These are phyloP conservation scores for Zancudomyces culisetae DNA, from an alignment of 371 early-diverging fungal species.

Conservation along the genomic window DNA sequence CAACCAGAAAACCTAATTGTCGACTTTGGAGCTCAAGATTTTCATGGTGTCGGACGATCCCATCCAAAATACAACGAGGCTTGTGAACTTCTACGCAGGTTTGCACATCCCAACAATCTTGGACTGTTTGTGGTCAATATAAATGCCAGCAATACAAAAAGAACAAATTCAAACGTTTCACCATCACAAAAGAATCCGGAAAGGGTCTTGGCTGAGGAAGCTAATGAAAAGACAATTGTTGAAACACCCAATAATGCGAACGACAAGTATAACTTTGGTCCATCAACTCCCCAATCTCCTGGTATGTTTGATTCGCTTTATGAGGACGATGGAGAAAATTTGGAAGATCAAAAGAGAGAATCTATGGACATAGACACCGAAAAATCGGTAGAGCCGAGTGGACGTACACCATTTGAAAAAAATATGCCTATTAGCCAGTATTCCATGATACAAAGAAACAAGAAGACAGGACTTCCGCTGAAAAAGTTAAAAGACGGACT, in stretches of 20 bases:
- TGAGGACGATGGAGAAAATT: not conserved
- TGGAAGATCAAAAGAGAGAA: not conserved
- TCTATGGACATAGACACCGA: not conserved
- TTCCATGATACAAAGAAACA: not conserved
- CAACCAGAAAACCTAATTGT: not conserved
- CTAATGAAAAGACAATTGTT: not conserved
- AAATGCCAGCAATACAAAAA: not conserved
- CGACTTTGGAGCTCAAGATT: not conserved
- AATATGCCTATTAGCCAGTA: not conserved
- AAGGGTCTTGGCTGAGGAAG: not conserved
- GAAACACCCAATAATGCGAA: not conserved
- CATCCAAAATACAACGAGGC: not conserved
- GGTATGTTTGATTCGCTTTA: not conserved
- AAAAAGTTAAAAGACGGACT: not conserved
- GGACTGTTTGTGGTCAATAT: not conserved
- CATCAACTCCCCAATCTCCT: slow-evolving; percentile 2
- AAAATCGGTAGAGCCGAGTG: not conserved
- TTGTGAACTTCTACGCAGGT: not conserved
- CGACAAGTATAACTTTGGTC: not conserved
- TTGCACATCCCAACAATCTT: not conserved
- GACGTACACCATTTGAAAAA: too few species aligned
- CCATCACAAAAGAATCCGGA: not conserved
- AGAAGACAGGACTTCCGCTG: not conserved
- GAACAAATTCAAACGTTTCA: not conserved
- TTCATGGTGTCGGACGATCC: not conserved